These are phyloP conservation scores for Penicillium angulare DNA, from an alignment of 495 filamentous ascomycete species.

Conservation along the genomic window DNA sequence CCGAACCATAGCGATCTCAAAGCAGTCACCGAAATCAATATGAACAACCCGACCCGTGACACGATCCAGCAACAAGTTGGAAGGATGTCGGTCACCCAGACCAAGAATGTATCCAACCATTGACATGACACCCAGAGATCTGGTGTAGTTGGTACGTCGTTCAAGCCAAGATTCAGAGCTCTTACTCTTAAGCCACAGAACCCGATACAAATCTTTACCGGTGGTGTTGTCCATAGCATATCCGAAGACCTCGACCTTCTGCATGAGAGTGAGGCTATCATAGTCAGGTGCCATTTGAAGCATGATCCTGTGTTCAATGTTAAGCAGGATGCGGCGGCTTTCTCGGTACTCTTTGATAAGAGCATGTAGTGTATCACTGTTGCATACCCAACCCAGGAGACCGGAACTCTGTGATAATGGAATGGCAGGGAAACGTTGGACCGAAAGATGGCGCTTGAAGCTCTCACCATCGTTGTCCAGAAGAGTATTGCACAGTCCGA, in stretches of 20 bases:
- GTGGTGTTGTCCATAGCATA: slow-evolving; percentile 99
- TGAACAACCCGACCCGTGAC: slow-evolving; percentile 95
- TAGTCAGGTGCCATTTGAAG: slow-evolving; percentile 99
- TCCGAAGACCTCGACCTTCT: slow-evolving; percentile 98
- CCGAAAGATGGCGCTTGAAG: slow-evolving; percentile 93
- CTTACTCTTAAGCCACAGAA: slow-evolving; percentile 98
- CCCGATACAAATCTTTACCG: slow-evolving; percentile 95
- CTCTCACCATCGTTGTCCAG: slow-evolving; percentile 89
- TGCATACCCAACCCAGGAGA: slow-evolving; percentile 94
- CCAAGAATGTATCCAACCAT: slow-evolving; percentile 99
- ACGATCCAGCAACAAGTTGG: slow-evolving; percentile 93
- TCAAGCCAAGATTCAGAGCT: slow-evolving; percentile 97
- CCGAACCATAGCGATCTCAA: slow-evolving; percentile 98
- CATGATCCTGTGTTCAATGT: slow-evolving; percentile 99
- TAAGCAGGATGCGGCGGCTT: slow-evolving; percentile 92
- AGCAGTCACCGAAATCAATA: slow-evolving; percentile 98
- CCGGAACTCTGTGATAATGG: slow-evolving; percentile 95
- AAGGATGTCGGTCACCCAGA: slow-evolving; percentile 92
- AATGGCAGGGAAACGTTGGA: slow-evolving; percentile 91
- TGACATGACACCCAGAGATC: slow-evolving; percentile 98
- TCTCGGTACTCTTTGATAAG: slow-evolving; percentile 97
- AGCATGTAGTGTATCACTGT: slow-evolving; percentile 94
- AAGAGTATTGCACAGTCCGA: slow-evolving; percentile 93
- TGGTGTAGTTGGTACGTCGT: slow-evolving; percentile 94
- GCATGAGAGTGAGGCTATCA: slow-evolving; percentile 97